Base-by-base conservation (phyloP, 73 alveolate genomes). In the Symbiodinium natans region DNA sequence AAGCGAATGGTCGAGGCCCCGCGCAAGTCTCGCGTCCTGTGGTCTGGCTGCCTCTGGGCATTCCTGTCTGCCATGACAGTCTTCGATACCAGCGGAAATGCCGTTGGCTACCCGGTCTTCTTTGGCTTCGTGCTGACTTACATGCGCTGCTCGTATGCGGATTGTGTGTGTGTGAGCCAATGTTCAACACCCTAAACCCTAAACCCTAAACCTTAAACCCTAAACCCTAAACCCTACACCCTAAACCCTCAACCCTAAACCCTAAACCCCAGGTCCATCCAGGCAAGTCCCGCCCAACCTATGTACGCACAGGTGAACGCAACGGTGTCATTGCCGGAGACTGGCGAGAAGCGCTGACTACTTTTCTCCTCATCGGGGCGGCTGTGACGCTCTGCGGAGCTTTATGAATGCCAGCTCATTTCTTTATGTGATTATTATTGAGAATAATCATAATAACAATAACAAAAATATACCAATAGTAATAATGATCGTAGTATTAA, bases 31-130 rank as follows among this genome's bases (percentile, higher is more conserved):
- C 95, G 95, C 8, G 71, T 59, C 23, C 39, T 88, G 77, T 88
- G 95, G 95, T 56, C 86, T 54, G 46, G 43, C 29, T 59, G 95
- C 86, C 42, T 88, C 34, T 88, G 95, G 95, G 68, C 80, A 27
- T 83, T 83, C 31, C 75, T 88, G 34, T 88, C 95, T 10, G 27
- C 42, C 86, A 56, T 88, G 73, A 88, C 95, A 38, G 46, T 88
- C 86, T 88, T 88, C 43, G 95, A 88, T 56, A 88, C 95, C 95
- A 88, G 95, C 34, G 95, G 95, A 31, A 88, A 88, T 17, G 95
- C 95, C 3, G 71, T 88, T 25, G 95, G 95, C 41, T 88, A 88
- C 63, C 95, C 95, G 7, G 95, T 88, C 27, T 88, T 88, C 86
- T 88, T 88, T n/a, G 95, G 86, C 73, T 88, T 88, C 54, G 95